Percentiles rank a stretch among this genome's conserved stretches.
Conservation (phyloP, 2,329 filamentous ascomycete genomes). For the Botryotinia narcissicola region DNA sequence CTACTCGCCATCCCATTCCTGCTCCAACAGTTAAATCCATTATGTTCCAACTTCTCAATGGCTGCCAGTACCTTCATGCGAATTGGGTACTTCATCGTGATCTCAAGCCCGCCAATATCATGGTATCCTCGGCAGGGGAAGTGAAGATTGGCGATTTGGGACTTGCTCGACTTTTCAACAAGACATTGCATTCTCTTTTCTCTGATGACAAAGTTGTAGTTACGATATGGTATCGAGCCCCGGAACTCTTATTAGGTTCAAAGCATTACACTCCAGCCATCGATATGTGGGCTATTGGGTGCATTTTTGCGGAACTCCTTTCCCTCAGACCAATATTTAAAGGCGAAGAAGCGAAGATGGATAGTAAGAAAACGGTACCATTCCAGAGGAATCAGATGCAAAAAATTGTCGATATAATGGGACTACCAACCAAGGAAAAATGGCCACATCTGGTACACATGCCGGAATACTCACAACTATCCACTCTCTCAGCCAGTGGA, state of each 20-base stretch:
- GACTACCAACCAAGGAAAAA: constrained; percentile 79
- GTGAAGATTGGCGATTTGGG: constrained; percentile 96
- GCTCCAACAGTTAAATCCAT: constrained; percentile 88
- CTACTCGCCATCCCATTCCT: constrained; percentile 82
- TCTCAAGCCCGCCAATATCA: constrained; percentile 97
- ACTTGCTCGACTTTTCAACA: constrained; percentile 87
- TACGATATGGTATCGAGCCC: constrained; percentile 98
- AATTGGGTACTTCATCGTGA: constrained; percentile 98
- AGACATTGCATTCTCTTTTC: constrained; percentile 87
- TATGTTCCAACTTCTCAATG: constrained; percentile 93
- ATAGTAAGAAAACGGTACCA: constrained; percentile 93
- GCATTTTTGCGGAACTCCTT: constrained; percentile 93
- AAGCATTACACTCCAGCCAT: constrained; percentile 97
- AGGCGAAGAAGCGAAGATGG: constrained; percentile 98
- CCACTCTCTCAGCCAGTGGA: constrained; percentile 52
- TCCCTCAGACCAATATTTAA: constrained; percentile 95
- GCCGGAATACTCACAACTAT: constrained; percentile 79
- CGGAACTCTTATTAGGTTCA: constrained; percentile 85
- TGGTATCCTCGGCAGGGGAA: constrained; percentile 86
- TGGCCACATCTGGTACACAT: constrained; percentile 85
- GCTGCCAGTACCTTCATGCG: constrained; percentile 88
- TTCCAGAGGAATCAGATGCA: constrained; percentile 99
- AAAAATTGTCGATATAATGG: constrained; percentile 96
- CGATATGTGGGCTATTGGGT: constrained; percentile 96
- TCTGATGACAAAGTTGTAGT: constrained; percentile 97